Evolutionary conservation across 768 basidiomycete species (phyloP).

Genomic region (Leccinum uliginosum): DNA sequence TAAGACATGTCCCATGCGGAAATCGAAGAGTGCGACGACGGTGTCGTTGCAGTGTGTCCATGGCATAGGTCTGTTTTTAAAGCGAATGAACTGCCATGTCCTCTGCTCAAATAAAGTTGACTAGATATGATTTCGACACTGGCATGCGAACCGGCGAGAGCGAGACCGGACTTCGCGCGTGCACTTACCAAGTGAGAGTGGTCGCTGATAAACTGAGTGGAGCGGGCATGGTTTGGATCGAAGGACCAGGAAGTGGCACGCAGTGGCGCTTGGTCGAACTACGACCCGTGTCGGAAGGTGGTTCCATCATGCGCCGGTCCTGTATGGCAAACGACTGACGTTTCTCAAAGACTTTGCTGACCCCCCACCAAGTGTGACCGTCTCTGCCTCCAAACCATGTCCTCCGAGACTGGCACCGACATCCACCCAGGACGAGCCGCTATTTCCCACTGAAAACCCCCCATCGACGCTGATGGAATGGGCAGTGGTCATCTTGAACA

Average conservation of each 20-base stretch:
- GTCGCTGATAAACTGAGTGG: constrained; percentile 32
- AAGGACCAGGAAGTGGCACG: constrained; percentile 31
- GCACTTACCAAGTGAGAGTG: constrained; percentile 23
- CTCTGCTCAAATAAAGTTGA: neutral
- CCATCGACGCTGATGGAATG: constrained; percentile 74
- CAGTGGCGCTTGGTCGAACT: constrained; percentile 51
- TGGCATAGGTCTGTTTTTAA: constrained; percentile 56
- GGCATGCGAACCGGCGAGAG: constrained; percentile 69
- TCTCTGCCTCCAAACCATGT: neutral
- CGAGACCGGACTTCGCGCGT: constrained; percentile 46
- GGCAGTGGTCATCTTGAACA: constrained; percentile 76
- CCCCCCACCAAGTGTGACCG: constrained; percentile 40
- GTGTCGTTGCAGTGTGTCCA: neutral
- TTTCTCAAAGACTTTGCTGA: constrained; percentile 56
- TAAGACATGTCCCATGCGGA: neutral
- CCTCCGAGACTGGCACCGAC: neutral
- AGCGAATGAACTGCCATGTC: neutral
- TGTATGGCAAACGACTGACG: neutral
- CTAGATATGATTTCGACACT: constrained; percentile 47
- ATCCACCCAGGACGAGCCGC: neutral
- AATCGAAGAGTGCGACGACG: neutral
- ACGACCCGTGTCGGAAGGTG: constrained; percentile 35
- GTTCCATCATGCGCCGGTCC: constrained; percentile 34
- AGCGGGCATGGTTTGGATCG: constrained; percentile 48
- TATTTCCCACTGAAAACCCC: constrained; percentile 9